A percentile compares a stretch with the other conserved stretches of the same genome.
Conservation (phyloP, 768 basidiomycete genomes). For the Leucocoprinus leucothites region DNA sequence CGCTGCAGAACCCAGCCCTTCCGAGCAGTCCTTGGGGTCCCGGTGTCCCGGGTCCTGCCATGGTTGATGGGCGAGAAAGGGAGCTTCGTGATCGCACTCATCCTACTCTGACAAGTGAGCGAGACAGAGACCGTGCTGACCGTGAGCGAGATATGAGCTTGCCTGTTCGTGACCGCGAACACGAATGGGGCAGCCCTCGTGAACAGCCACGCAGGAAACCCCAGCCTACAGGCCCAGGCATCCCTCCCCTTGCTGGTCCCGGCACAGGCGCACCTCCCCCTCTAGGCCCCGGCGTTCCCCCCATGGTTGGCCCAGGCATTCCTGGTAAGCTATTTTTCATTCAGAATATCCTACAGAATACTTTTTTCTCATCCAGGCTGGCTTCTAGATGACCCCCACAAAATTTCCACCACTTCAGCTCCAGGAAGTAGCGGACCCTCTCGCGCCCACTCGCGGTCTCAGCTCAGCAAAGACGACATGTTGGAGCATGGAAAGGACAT, state of each 20-base stretch:
- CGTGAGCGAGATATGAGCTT: slow-evolving; percentile 11
- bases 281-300: slow-evolving; percentile 9
- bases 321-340: slow-evolving; percentile 1
- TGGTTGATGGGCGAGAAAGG: slow-evolving; percentile 12
- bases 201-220: slow-evolving; percentile 4
- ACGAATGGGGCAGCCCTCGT: slow-evolving; percentile 1
- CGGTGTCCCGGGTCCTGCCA: slow-evolving; percentile 7
- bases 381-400: slow-evolving; percentile 5
- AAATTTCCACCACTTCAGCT: slow-evolving; percentile 11
- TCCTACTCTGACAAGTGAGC: slow-evolving; percentile 8
- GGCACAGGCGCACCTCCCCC: slow-evolving; percentile 10
- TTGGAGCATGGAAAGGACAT: slow-evolving; percentile 6
- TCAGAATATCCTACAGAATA: not conserved
- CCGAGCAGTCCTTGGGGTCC: slow-evolving; percentile 8
- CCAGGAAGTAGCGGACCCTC: slow-evolving; percentile 10
- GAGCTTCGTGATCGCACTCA: slow-evolving; percentile 13
- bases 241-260: slow-evolving; percentile 9
- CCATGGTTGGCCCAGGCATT: slow-evolving; percentile 7
- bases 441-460: slow-evolving; percentile 10
- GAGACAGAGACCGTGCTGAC: slow-evolving; percentile 10
- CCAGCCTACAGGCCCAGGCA: slow-evolving; percentile 6
- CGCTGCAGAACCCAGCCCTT: slow-evolving; percentile 10
- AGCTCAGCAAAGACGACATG: slow-evolving; percentile 4
- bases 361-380: slow-evolving; percentile 1
- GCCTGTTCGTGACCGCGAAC: slow-evolving; percentile 9